phyloP scores from a whole-genome alignment of 805 yeast species.

The Kodamaea leandrae region DNA sequence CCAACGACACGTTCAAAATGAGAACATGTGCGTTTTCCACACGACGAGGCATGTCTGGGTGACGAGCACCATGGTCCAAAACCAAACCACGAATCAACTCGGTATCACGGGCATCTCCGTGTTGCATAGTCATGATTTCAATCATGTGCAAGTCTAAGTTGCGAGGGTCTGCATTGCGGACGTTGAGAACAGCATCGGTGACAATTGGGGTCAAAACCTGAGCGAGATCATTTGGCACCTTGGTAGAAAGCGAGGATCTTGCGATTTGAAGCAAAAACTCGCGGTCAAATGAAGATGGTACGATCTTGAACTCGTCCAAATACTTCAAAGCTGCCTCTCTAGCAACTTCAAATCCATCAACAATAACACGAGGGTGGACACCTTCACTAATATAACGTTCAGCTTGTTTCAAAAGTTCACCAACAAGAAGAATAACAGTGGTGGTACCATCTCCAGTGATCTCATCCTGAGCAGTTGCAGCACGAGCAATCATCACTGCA shows the following conservation, averaged over 20 bases:
- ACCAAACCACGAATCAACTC: constrained; percentile 84
- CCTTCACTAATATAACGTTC: constrained; percentile 91
- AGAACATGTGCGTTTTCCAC: constrained; percentile 81
- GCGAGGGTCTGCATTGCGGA: constrained; percentile 47
- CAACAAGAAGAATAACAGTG: constrained; percentile 89
- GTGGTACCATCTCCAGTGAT: constrained; percentile 99
- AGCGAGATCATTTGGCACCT: constrained; percentile 73
- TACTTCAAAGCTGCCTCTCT: constrained; percentile 69
- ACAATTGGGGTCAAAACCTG: constrained; percentile 89
- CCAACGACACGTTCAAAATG: constrained; percentile 89
- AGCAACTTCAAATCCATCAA: constrained; percentile 93
- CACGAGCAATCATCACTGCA: constrained; percentile 69
- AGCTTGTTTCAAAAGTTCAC: constrained; percentile 92
- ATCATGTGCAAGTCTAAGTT: constrained; percentile 91
- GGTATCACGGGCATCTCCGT: constrained; percentile 80
- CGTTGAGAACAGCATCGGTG: constrained; percentile 90
- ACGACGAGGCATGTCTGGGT: constrained; percentile 96
- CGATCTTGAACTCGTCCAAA: constrained; percentile 63
- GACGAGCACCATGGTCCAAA: constrained; percentile 97
- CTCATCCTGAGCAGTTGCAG: constrained; percentile 98
- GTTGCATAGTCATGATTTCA: constrained; percentile 98
- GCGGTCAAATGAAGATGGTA: constrained; percentile 60
- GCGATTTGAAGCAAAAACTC: constrained; percentile 92
- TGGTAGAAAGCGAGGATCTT: constrained; percentile 82
- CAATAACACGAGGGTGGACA: constrained; percentile 89